phyloP scores from a whole-genome alignment of 2,329 filamentous ascomycete species.

The Aspergillus fructus region DNA sequence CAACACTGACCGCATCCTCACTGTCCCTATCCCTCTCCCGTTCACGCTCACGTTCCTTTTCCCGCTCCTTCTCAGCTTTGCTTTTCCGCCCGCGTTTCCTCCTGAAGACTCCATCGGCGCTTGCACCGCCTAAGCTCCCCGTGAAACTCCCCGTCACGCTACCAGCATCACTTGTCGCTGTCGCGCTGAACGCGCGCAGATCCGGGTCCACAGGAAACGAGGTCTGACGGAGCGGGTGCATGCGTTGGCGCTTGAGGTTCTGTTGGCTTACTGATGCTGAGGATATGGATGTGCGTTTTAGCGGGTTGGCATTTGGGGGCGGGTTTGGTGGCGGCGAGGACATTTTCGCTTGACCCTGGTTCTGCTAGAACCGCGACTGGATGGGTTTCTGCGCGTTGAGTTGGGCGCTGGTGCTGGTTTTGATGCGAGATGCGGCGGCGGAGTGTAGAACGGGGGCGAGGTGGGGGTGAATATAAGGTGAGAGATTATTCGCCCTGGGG shows the following conservation, averaged over 20 bases:
- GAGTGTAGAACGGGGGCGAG: neutral
- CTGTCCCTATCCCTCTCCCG: conserved; percentile 30
- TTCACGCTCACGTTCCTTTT: conserved; percentile 26
- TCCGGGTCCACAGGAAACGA: conserved; percentile 43
- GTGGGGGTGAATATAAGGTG: neutral
- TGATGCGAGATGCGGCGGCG: neutral
- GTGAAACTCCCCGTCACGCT: conserved; percentile 45
- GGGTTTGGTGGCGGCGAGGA: conserved; percentile 36
- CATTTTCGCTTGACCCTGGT: conserved; percentile 23
- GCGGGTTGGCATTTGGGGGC: conserved; percentile 28
- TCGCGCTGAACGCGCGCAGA: conserved; percentile 29
- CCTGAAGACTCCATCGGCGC: conserved; percentile 35
- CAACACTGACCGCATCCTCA: conserved; percentile 32
- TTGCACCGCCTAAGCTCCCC: conserved; percentile 40
- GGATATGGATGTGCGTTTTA: conserved; percentile 45
- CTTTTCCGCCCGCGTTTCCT: conserved; percentile 41
- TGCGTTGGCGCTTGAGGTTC: conserved; percentile 34
- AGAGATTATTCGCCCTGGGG: neutral
- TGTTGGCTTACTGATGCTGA: conserved; percentile 31
- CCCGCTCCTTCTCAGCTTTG: conserved; percentile 38
- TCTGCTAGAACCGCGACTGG: neutral
- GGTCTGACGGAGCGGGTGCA: conserved; percentile 49
- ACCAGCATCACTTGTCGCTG: conserved; percentile 36
- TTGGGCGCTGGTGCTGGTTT: neutral
- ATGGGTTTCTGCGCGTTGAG: neutral